These are phyloP conservation scores for Aspergillus ostianus DNA, from an alignment of 495 filamentous ascomycete species.

Conservation along the genomic window DNA sequence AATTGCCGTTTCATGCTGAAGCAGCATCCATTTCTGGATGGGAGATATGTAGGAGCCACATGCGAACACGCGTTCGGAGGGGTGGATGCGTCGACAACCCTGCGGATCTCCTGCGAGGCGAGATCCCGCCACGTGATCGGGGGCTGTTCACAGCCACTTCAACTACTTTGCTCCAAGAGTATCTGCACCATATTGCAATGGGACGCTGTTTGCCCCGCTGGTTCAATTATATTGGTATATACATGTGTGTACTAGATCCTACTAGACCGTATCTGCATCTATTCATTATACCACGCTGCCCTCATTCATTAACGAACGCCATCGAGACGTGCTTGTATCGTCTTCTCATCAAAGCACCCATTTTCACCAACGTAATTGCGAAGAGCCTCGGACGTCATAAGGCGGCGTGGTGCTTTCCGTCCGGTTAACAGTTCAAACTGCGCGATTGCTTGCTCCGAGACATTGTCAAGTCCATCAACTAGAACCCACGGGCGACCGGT, in stretches of 20 bases:
- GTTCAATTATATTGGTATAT: conserved; percentile 3
- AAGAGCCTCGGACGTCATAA: conserved; percentile 71
- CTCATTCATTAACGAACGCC: conserved; percentile 19
- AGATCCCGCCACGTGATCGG: conserved; percentile 5
- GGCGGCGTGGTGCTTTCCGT: conserved; percentile 68
- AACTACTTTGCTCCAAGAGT: not conserved
- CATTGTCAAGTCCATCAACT: conserved; percentile 76
- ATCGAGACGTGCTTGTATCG: conserved; percentile 41
- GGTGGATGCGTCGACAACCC: not conserved
- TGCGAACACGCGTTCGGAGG: conserved; percentile 7
- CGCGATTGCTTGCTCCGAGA: conserved; percentile 78
- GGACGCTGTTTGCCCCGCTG: not conserved
- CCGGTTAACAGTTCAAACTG: conserved; percentile 84
- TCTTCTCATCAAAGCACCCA: conserved; percentile 44
- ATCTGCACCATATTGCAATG: not conserved
- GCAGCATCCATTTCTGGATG: conserved; percentile 7
- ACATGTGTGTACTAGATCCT: not conserved
- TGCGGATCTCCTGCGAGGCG: not conserved
- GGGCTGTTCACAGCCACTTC: not conserved
- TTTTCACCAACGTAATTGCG: conserved; percentile 46
- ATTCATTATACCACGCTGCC: not conserved
- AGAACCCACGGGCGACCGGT: conserved; percentile 69
- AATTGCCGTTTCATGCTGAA: conserved; percentile 9
- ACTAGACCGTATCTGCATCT: conserved; percentile 6
- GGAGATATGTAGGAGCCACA: not conserved